These are phyloP conservation scores for Thalia dealbata DNA, from an alignment of 176 grass and related monocot genomes.

Conservation along the genomic window DNA sequence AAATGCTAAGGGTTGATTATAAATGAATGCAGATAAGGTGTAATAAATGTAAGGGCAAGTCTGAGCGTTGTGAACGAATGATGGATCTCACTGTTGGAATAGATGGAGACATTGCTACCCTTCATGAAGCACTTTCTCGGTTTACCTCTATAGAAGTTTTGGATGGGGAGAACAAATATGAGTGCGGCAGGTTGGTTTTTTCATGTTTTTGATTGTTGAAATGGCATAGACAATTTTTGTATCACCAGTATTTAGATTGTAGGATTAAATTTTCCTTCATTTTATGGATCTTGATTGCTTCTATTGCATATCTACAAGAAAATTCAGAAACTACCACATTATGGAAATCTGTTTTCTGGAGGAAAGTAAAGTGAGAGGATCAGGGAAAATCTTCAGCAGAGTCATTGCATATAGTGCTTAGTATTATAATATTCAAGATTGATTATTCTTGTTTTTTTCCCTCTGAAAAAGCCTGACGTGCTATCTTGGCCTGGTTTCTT, in stretches of 20 bases:
- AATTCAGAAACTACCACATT: background rate
- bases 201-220: conserved; percentile 2
- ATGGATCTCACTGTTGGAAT: conserved; percentile 91
- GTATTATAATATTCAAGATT: background rate
- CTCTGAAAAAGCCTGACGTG: background rate
- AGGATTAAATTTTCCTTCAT: background rate
- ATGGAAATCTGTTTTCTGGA: too few relatives aligned
- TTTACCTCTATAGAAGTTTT: conserved; percentile 82
- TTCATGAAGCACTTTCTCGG: conserved; percentile 71
- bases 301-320: background rate
- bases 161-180: conserved; percentile 81
- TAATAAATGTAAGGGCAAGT: conserved; percentile 57
- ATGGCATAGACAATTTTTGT: background rate
- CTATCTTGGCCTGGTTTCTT: background rate
- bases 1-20: conserved; percentile 10
- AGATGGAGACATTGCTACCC: conserved; percentile 63
- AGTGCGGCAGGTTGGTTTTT: conserved; percentile 58
- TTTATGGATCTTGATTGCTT: background rate
- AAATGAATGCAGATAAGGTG: conserved; percentile 76
- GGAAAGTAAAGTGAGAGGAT: too few relatives aligned
- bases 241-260: background rate
- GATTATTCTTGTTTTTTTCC: background rate
- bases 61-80: conserved; percentile 59
- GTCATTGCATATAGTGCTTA: too few relatives aligned
- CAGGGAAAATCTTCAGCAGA: too few relatives aligned